A percentile compares a stretch with the other conserved stretches of the same genome.
These are phyloP conservation scores for Protomyces inouyei DNA, from an alignment of 1,139 yeast species.

Conservation along the genomic window DNA sequence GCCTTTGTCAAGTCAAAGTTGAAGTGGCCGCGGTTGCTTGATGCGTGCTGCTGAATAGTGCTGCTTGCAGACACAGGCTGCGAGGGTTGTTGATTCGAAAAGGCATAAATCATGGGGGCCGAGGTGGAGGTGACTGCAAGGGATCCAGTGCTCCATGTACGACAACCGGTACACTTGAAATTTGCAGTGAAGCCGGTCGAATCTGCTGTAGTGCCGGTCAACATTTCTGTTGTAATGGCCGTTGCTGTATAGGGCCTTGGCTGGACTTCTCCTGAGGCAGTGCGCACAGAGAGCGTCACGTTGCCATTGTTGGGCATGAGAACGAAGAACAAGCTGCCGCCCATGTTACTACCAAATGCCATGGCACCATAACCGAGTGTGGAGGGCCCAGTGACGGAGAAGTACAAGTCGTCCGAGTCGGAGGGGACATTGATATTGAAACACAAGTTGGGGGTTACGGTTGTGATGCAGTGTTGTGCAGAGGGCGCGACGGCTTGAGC, in stretches of 20 bases:
- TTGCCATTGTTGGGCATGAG: background rate
- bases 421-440: background rate
- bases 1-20: background rate
- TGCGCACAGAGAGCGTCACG: constrained; percentile 8
- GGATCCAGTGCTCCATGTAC: constrained; percentile 1
- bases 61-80: background rate
- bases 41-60: background rate
- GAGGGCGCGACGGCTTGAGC: background rate
- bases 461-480: background rate
- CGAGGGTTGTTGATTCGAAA: background rate
- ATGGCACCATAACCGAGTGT: background rate
- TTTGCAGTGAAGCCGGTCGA: background rate
- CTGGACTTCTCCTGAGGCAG: background rate
- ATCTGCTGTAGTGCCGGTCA: background rate
- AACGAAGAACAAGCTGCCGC: background rate
- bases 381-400: background rate
- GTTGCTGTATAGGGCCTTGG: constrained; percentile 1
- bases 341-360: background rate
- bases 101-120: constrained; percentile 6
- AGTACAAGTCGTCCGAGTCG: background rate
- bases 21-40: background rate
- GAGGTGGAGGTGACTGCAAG: background rate
- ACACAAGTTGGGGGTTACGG: background rate
- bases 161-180: constrained; percentile 3
- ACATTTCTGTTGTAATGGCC: background rate